A percentile compares a stretch with the other conserved stretches of the same genome.
Conservation (phyloP, 2,329 filamentous ascomycete species). For the Ceratocystis eucalypticola region DNA sequence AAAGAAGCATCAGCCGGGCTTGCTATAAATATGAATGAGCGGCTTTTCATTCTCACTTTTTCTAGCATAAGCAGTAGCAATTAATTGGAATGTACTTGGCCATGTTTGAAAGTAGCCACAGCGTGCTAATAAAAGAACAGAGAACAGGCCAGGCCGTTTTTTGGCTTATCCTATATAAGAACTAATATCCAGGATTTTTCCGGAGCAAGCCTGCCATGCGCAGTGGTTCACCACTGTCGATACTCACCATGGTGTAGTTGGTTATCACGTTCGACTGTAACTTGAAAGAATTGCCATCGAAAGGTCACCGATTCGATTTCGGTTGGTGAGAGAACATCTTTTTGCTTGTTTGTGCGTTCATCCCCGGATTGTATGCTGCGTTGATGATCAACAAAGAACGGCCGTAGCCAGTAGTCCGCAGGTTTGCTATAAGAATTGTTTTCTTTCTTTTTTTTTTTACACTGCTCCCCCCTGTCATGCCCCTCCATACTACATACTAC, state of each 20-base stretch:
- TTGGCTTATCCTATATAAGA: not conserved
- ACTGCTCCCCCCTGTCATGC: not conserved
- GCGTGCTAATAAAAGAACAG: not conserved
- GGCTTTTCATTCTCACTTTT: no score
- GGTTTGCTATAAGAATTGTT: no score
- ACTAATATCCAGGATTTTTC: not conserved
- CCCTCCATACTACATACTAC: not conserved
- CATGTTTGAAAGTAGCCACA: not conserved
- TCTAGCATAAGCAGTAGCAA: no score
- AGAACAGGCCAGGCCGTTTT: not conserved
- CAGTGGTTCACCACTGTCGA: conserved; percentile 17
- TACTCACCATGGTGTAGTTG: conserved; percentile 18
- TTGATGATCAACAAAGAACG: not conserved
- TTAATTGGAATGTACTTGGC: no score
- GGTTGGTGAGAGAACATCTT: not conserved
- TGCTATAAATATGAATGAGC: no score
- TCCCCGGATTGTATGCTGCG: no score
- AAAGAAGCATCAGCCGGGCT: no score
- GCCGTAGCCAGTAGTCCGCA: no score
- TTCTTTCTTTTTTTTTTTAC: not conserved
- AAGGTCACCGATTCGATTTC: conserved; percentile 19
- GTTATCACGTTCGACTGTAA: conserved; percentile 19
- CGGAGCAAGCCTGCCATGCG: conserved; percentile 9
- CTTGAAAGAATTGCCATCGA: conserved; percentile 18
- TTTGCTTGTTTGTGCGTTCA: no score